Percentiles rank a stretch among this genome's conserved stretches.
These are phyloP conservation scores for Jacaranda copaia DNA, from an alignment of 257 asterid species.

Conservation along the genomic window DNA sequence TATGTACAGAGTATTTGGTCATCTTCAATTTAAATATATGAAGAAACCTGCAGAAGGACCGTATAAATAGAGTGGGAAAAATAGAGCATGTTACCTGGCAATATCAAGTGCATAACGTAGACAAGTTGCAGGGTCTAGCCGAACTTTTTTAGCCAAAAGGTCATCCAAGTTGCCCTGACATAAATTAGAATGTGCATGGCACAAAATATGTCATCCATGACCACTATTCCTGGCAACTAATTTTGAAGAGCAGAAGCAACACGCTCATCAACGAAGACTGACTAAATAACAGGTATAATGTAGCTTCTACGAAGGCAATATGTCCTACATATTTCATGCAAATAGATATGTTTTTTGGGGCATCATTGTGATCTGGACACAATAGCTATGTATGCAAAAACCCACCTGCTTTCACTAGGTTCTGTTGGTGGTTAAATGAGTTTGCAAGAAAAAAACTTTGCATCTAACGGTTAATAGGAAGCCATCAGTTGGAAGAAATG, in stretches of 20 bases:
- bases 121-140: conserved; percentile 60
- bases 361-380: neutral
- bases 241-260: conserved; percentile 1
- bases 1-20: neutral
- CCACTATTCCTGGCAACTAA: neutral
- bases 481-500: neutral
- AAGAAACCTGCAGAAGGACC: neutral
- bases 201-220: neutral
- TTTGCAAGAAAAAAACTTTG: neutral
- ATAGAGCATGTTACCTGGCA: conserved; percentile 52
- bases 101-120: conserved; percentile 70
- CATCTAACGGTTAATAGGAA: neutral
- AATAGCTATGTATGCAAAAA: neutral
- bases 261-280: neutral
- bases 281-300: neutral
- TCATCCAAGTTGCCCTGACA: conserved; percentile 63
- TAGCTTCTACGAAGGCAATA: neutral
- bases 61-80: neutral
- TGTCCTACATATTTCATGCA: neutral
- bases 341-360: neutral
- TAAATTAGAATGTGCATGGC: neutral
- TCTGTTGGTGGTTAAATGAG: neutral
- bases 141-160: conserved; percentile 51
- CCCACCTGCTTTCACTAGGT: neutral
- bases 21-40: neutral